Evolutionary conservation across 805 yeast species (phyloP), one percentile per base, ranked within the genome.

Genomic region (Huiozyma naganishii): DNA sequence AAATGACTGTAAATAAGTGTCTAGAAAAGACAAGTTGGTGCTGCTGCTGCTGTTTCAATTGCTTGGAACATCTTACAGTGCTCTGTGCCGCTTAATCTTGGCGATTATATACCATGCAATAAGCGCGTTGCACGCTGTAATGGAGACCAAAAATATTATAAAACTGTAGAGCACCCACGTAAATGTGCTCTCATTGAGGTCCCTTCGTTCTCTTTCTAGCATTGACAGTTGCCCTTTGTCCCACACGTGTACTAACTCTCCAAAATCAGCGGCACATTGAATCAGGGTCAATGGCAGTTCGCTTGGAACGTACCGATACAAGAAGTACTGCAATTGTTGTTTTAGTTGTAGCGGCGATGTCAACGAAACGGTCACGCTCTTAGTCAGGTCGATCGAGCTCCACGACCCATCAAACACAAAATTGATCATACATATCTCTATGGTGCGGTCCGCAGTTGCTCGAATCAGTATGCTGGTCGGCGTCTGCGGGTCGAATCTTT

Each of bases 341-440:
- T 34, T 37, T 8, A 39, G 40, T 9, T 32, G 29, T 5, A 36
- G 44, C 13, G 46, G 41, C 7, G 47, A 40, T 6, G 49, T 52
- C 7, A 59, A 40, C 11, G 48, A 44, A 7, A 59, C 35, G 6
- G 54, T 37, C 17, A 60, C 46, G 11, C 41, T 42, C 40, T 56
- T 57, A 13, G 44, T 48, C 7, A 47, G 39, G 43, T 61, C 64
- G 10, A 52, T 42, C 12, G 58, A 50, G 9, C 49, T 42, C 71
- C 71, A 67, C 4, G 70, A 64, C 2, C 55, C 51, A 48, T 67
- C 70, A 33, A 39, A 52, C 6, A 60, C 58, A 12, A 47, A 29
- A 43, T 66, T 65, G 6, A 46, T 39, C 12, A 65, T 50, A 45
- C 70, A 66, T 2, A 65, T 28, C 10, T 51, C 51, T 32, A 63